Conservation (phyloP, 2,329 filamentous ascomycete genomes). For the Torrubiellomyces zombiae region DNA sequence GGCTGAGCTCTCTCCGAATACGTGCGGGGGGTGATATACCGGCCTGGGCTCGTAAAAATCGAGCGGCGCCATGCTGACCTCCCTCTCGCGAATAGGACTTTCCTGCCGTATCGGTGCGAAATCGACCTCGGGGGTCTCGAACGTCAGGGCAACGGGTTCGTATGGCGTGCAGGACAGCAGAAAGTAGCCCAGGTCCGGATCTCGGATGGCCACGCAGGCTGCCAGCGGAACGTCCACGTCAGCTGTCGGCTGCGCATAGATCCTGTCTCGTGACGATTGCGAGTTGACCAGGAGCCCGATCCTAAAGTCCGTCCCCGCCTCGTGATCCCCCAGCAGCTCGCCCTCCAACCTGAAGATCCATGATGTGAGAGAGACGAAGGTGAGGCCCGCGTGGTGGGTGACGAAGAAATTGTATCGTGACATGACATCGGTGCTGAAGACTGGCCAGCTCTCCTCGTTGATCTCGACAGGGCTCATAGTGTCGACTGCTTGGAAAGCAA, state of each 20-base stretch:
- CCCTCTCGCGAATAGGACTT: conserved; percentile 24
- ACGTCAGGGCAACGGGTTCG: conserved; percentile 40
- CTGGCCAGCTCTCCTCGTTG: conserved; percentile 41
- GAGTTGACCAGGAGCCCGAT: conserved; percentile 42
- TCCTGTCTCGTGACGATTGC: conserved; percentile 38
- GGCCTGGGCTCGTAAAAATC: conserved; percentile 47
- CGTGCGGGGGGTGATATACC: conserved; percentile 45
- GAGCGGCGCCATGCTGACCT: conserved; percentile 25
- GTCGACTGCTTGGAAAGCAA: conserved; percentile 47
- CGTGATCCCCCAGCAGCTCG: conserved; percentile 38
- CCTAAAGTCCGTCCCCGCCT: conserved; percentile 43
- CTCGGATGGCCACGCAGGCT: conserved; percentile 35
- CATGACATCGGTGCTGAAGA: conserved; percentile 43
- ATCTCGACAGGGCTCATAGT: conserved; percentile 38
- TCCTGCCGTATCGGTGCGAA: conserved; percentile 24
- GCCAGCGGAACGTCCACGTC: conserved; percentile 32
- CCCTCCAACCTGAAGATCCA: conserved; percentile 50
- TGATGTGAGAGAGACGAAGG: conserved; percentile 39
- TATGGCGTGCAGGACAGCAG: conserved; percentile 41
- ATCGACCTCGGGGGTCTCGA: conserved; percentile 40
- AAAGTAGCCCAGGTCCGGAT: conserved; percentile 48
- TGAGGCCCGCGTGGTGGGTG: conserved; percentile 43
- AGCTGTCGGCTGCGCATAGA: conserved; percentile 35
- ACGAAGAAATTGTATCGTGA: conserved; percentile 48
- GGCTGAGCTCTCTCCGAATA: conserved; percentile 39